phyloP scores from a whole-genome alignment of 331 rosid species.

The Malus hybrid region DNA sequence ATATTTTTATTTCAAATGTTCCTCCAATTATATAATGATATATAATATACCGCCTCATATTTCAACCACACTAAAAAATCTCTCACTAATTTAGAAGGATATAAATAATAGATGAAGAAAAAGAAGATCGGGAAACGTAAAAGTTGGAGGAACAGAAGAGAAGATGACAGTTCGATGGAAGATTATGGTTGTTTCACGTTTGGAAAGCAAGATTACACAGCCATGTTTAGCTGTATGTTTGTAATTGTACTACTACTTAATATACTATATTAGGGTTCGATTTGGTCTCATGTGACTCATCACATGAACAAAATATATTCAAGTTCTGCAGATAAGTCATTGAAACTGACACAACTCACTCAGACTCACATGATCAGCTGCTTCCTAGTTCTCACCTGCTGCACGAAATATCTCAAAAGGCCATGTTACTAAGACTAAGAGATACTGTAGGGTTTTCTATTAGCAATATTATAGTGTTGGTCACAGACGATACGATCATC shows the following conservation, averaged over 20 bases:
- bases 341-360: slow-evolving; percentile 28
- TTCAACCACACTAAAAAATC: too few species aligned
- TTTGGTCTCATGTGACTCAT: slow-evolving; percentile 51
- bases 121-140: background rate
- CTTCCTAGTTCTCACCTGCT: slow-evolving; percentile 41
- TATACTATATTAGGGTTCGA: slow-evolving; percentile 12
- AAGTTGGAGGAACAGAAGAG: background rate
- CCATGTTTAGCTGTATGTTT: slow-evolving; percentile 51
- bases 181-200: slow-evolving; percentile 10
- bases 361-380: slow-evolving; percentile 59
- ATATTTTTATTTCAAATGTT: too few species aligned
- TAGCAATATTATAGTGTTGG: too few species aligned
- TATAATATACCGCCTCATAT: too few species aligned
- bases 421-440: background rate
- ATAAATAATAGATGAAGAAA: background rate
- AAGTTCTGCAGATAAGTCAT: slow-evolving; percentile 35
- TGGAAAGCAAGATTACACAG: slow-evolving; percentile 41
- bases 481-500: too few species aligned
- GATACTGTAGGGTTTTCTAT: background rate
- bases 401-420: slow-evolving; percentile 6
- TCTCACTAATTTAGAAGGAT: too few species aligned
- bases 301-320: slow-evolving; percentile 41
- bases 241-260: slow-evolving; percentile 8
- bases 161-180: slow-evolving; percentile 16
- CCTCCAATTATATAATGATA: too few species aligned